A percentile compares a stretch with the other conserved stretches of the same genome.
phyloP scores from a whole-genome alignment of 768 basidiomycete species.

The Trametes cingulata region DNA sequence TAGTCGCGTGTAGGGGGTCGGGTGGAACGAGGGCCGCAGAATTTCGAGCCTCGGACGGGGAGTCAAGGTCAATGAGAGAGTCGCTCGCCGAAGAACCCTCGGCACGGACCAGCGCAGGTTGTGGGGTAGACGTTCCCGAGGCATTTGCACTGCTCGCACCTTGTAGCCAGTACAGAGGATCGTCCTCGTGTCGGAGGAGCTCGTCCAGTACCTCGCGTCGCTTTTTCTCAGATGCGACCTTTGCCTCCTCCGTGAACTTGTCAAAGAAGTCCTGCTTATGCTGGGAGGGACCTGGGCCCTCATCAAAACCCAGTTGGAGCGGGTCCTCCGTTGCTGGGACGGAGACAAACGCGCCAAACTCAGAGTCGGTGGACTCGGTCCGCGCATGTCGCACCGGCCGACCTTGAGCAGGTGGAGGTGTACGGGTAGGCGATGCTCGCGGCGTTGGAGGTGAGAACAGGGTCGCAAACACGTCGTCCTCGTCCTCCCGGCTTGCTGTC shows the following conservation, averaged over 20 bases:
- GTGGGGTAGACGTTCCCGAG: slow-evolving; percentile 11
- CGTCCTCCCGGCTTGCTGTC: slow-evolving; percentile 2
- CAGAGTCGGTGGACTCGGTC: slow-evolving; percentile 39
- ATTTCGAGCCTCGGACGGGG: slow-evolving; percentile 16
- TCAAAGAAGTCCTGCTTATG: slow-evolving; percentile 52
- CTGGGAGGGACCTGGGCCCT: slow-evolving; percentile 12
- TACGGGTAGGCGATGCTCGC: slow-evolving; percentile 29
- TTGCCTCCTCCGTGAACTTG: slow-evolving; percentile 58
- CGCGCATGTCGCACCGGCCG: slow-evolving; percentile 16
- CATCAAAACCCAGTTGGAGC: slow-evolving; percentile 27
- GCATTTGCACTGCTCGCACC: not conserved
- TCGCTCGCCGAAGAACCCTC: not conserved
- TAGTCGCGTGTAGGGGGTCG: not conserved
- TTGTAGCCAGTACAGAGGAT: slow-evolving; percentile 62
- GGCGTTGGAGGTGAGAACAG: slow-evolving; percentile 38
- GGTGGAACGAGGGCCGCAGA: slow-evolving; percentile 18
- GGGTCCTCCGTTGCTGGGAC: slow-evolving; percentile 57
- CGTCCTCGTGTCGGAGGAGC: slow-evolving; percentile 64
- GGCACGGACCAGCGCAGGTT: not conserved
- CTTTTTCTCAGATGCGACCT: slow-evolving; percentile 51
- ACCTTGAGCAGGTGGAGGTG: slow-evolving; percentile 8
- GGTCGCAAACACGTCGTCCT: slow-evolving; percentile 37
- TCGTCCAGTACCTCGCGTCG: slow-evolving; percentile 61
- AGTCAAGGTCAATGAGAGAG: slow-evolving; percentile 21
- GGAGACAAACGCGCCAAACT: slow-evolving; percentile 65